Evolutionary conservation across 108 stramenopile species (phyloP).

Genomic region (Conticribra weissflogii): DNA sequence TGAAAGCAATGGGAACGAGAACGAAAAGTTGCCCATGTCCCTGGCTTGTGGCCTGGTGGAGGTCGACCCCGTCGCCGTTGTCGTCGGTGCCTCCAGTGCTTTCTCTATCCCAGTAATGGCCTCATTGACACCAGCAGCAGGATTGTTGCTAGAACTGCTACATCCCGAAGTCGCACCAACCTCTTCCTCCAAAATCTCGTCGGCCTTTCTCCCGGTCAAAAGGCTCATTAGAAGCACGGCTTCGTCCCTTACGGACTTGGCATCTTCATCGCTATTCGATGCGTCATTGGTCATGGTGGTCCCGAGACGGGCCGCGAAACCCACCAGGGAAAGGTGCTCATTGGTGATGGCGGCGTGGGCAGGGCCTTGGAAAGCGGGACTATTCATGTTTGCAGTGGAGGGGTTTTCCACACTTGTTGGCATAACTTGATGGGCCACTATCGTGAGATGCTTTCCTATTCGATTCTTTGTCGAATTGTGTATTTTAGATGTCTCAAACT

Average conservation of each 20-base stretch:
- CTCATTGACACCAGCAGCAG: too few relatives aligned
- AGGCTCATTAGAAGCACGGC: constrained; percentile 86
- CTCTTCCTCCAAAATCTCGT: constrained; percentile 43
- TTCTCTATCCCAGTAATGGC: too few relatives aligned
- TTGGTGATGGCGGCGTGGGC: constrained; percentile 17
- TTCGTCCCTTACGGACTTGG: constrained; percentile 60
- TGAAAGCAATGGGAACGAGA: constrained; percentile 71
- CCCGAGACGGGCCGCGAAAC: constrained; percentile 64
- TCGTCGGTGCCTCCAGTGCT: constrained; percentile 15
- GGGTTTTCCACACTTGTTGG: too few relatives aligned
- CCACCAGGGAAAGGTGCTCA: constrained; percentile 69
- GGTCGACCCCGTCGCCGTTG: too few relatives aligned
- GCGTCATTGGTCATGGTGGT: constrained; percentile 55
- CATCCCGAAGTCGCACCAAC: constrained; percentile 33
- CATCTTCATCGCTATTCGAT: constrained; percentile 48
- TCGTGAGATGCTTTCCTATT: too few relatives aligned
- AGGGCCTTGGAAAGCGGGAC: too few relatives aligned
- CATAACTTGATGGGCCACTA: too few relatives aligned
- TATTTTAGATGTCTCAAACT: too few relatives aligned
- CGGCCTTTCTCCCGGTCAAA: constrained; percentile 49
- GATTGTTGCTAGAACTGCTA: too few relatives aligned
- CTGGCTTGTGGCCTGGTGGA: constrained; percentile 17
- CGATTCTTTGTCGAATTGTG: too few relatives aligned
- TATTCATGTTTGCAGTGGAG: too few relatives aligned
- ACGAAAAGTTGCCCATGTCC: constrained; percentile 34